phyloP scores from a whole-genome alignment of 2,329 filamentous ascomycete species.

The Leptoxyphium fumago region DNA sequence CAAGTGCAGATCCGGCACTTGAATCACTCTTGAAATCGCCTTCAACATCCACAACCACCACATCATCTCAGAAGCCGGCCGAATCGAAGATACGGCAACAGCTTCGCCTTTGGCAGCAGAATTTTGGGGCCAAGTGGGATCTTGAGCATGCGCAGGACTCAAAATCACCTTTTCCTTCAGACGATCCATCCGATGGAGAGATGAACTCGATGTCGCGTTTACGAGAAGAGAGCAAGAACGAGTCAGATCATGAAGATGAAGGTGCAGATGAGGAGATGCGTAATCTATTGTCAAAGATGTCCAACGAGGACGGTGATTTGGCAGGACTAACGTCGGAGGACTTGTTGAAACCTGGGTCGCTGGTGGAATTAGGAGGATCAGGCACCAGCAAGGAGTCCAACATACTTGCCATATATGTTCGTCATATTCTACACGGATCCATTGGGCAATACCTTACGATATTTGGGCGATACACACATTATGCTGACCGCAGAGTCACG shows the following conservation, averaged over 20 bases:
- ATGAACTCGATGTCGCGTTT: background rate
- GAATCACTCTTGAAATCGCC: background rate
- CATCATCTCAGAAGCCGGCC: background rate
- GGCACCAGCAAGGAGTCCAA: slow-evolving; percentile 17
- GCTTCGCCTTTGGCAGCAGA: background rate
- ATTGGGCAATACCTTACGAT: slow-evolving; percentile 35
- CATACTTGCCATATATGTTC: slow-evolving; percentile 36
- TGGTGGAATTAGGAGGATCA: background rate
- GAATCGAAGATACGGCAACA: background rate
- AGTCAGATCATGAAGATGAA: background rate
- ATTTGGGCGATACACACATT: slow-evolving; percentile 34
- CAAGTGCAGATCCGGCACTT: background rate
- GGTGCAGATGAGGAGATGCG: background rate
- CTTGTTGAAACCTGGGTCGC: background rate
- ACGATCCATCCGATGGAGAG: background rate
- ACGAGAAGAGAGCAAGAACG: background rate
- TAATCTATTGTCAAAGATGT: background rate
- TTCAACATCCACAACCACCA: background rate
- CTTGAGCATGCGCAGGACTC: background rate
- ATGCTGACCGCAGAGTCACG: slow-evolving; percentile 23
- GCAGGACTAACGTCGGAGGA: background rate
- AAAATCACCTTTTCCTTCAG: background rate
- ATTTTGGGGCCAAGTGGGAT: background rate
- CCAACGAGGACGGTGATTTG: background rate
- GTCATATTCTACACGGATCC: slow-evolving; percentile 19